Conservation (phyloP, 75 land plant genomes). For the Sequoia sempervirens region DNA sequence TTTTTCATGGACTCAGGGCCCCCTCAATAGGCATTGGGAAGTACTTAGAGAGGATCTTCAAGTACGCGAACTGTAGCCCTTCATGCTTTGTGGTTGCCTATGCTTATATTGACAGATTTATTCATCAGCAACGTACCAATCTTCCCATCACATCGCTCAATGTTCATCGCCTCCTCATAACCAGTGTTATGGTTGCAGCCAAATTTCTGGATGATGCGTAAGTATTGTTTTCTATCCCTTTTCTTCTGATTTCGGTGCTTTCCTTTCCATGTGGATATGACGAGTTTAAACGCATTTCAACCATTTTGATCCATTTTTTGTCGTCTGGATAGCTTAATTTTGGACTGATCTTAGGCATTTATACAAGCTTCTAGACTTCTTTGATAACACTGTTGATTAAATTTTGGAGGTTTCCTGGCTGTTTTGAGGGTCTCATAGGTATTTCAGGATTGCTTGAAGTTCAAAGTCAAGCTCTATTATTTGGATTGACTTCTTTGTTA, state of each 20-base stretch:
- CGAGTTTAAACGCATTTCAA: neutral
- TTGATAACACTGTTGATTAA: neutral
- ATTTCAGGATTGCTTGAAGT: neutral
- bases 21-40: slow-evolving; percentile 23
- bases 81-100: slow-evolving; percentile 39
- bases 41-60: slow-evolving; percentile 35
- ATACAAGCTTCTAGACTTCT: neutral
- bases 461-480: neutral
- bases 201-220: slow-evolving; percentile 35
- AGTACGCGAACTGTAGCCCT: slow-evolving; percentile 36
- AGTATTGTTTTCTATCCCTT: neutral
- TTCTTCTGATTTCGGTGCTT: slow-evolving; percentile 6
- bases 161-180: slow-evolving; percentile 37
- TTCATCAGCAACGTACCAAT: slow-evolving; percentile 17
- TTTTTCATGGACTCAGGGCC: slow-evolving; percentile 34
- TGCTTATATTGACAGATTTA: slow-evolving; percentile 27
- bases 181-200: slow-evolving; percentile 40
- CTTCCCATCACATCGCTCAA: slow-evolving; percentile 31
- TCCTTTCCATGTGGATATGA: neutral
- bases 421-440: neutral
- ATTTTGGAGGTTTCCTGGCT: neutral
- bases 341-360: neutral
- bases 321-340: neutral
- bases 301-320: neutral
- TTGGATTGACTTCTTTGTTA: neutral